Evolutionary conservation across 208 protist genomes (phyloP), one percentile per base, ranked within the genome.

Genomic region (Leptomonas seymouri): DNA sequence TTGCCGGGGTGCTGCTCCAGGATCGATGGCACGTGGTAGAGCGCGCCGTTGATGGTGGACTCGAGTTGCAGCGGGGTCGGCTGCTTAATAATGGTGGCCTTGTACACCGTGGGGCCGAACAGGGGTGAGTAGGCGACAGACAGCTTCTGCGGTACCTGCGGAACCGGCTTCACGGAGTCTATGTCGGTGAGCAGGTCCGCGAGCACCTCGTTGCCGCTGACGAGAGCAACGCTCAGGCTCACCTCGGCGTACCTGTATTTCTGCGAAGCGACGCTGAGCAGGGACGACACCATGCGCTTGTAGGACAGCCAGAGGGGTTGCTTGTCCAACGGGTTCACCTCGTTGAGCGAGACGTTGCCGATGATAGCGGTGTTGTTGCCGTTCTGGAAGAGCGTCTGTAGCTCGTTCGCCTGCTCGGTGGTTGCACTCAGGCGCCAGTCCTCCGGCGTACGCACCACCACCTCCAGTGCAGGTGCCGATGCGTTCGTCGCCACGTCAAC

Each of bases 321-420:
- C 77, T 86, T 86, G 74, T 80, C 74, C 21, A 86, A 56, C 60
- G 42, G 49, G 65, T 78, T 74, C 39, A 79, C 57, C 61, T 80
- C 73, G 31, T 76, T 86, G 0, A 63, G 67, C 20, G 77, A 83
- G 23, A 74, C 66, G 20, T 72, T 81, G 61, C 81, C 81, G 57
- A 86, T 57, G 30, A 91, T 67, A 45, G 85, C 85, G 27, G 77
- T 82, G 73, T 91, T 91, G 65, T 82, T 80, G 54, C 85, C 85
- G 46, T 81, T 81, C 67, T 84, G 74, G 60, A 86, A 91, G 67
- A 81, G 73, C 36, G 61, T 68, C 71, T 85, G 80, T 27, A 78
- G 65, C 57, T 69, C 57, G 20, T 67, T 81, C 59, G 76, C 83
- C 67, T 81, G 70, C 67, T 56, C 63, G 18, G 74, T 60, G 45